These are phyloP conservation scores for Sclerotinia trifoliorum DNA, from an alignment of 2,329 filamentous ascomycete genomes.

Conservation along the genomic window DNA sequence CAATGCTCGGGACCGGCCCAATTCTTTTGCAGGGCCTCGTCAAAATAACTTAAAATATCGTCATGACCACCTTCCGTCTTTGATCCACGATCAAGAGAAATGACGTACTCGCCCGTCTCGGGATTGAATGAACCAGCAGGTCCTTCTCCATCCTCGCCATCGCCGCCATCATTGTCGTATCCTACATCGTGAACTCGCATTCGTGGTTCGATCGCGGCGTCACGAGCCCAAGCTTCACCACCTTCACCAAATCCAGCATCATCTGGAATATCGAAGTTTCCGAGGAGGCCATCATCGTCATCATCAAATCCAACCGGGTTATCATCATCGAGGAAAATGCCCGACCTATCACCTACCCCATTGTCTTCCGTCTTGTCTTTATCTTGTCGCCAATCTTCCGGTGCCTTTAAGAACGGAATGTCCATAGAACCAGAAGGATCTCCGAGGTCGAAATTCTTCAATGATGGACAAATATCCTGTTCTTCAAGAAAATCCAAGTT, in stretches of 20 bases:
- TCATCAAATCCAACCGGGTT: slow-evolving; percentile 80
- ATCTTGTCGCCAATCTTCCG: slow-evolving; percentile 79
- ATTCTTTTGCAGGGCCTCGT: slow-evolving; percentile 93
- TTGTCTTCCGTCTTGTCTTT: slow-evolving; percentile 56
- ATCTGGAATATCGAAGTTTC: slow-evolving; percentile 63
- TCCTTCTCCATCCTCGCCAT: slow-evolving; percentile 50
- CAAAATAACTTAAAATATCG: slow-evolving; percentile 96
- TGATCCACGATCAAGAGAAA: slow-evolving; percentile 73
- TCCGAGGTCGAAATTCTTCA: slow-evolving; percentile 91
- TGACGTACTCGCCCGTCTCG: slow-evolving; percentile 69
- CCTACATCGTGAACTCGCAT: slow-evolving; percentile 73
- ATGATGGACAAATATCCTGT: slow-evolving; percentile 89
- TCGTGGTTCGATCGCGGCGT: slow-evolving; percentile 83
- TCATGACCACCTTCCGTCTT: slow-evolving; percentile 71
- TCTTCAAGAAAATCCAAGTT: slow-evolving; percentile 73
- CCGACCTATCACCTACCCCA: slow-evolving; percentile 66
- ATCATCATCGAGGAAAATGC: slow-evolving; percentile 82
- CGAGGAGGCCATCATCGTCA: slow-evolving; percentile 68
- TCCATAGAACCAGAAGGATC: slow-evolving; percentile 82
- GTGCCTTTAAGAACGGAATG: slow-evolving; percentile 86
- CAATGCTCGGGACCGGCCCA: slow-evolving; percentile 99
- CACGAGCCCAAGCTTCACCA: slow-evolving; percentile 90
- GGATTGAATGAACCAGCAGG: slow-evolving; percentile 59
- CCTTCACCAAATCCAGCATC: slow-evolving; percentile 92
- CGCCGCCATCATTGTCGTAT: slow-evolving; percentile 53